phyloP scores from a whole-genome alignment of 2,329 filamentous ascomycete species.

The Phyllosticta capitalensis region DNA sequence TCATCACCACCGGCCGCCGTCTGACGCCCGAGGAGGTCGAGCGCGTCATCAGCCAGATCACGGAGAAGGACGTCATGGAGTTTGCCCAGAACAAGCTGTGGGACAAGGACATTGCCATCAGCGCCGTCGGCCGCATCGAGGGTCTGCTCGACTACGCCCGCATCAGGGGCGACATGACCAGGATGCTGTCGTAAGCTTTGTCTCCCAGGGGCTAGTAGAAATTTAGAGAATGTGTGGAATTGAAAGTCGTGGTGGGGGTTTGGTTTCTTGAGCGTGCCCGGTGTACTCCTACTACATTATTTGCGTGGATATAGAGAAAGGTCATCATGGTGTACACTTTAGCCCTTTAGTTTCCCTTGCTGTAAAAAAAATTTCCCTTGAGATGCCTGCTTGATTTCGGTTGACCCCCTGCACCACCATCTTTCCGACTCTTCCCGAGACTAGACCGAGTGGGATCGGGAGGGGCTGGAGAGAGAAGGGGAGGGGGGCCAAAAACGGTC shows the following conservation, averaged over 20 bases:
- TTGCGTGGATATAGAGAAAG: conserved; percentile 6
- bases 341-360: conserved; percentile 12
- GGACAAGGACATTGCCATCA: conserved; percentile 94
- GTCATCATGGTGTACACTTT: conserved; percentile 9
- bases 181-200: conserved; percentile 36
- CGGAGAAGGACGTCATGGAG: conserved; percentile 93
- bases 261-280: neutral
- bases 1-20: conserved; percentile 91
- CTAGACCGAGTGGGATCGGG: neutral
- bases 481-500: too few species aligned
- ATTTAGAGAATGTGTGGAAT: conserved; percentile 1
- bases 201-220: neutral
- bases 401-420: neutral
- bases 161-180: conserved; percentile 76
- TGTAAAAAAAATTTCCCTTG: conserved; percentile 10
- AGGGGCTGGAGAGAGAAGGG: too few species aligned
- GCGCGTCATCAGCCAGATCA: conserved; percentile 77
- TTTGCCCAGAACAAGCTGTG: conserved; percentile 93
- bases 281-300: neutral
- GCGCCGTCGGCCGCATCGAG: conserved; percentile 88
- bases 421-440: neutral
- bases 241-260: conserved; percentile 1
- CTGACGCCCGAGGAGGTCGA: conserved; percentile 91
- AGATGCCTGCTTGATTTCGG: neutral
- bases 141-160: conserved; percentile 67